These are phyloP conservation scores for Leavenworthia alabamica DNA, from an alignment of 345 rosid genomes.

Conservation along the genomic window DNA sequence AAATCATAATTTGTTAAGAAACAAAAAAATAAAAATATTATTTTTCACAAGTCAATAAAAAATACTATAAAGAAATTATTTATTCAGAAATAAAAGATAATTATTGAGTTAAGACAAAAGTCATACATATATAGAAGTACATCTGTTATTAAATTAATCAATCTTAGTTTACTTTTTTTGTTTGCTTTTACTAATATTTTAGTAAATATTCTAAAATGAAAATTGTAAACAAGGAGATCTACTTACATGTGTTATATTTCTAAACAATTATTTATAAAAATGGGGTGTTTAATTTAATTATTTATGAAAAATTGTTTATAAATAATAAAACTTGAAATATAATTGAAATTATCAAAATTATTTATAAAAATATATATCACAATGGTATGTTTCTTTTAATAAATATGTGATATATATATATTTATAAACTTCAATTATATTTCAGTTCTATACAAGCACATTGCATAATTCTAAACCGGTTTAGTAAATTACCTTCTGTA, in stretches of 20 bases:
- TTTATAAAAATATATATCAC: too few relatives aligned
- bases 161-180: neutral
- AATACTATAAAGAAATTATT: neutral
- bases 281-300: too few relatives aligned
- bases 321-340: too few relatives aligned
- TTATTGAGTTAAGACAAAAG: conserved; percentile 3
- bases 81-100: neutral
- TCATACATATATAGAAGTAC: neutral
- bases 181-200: neutral
- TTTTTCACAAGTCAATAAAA: neutral
- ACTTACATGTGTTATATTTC: neutral
- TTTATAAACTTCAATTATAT: neutral
- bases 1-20: neutral
- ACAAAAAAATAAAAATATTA: too few relatives aligned
- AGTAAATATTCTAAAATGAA: too few relatives aligned
- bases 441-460: neutral
- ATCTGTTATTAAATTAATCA: neutral
- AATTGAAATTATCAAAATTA: too few relatives aligned
- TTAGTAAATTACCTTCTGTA: conserved; percentile 51
- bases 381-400: too few relatives aligned
- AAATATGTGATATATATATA: too few relatives aligned
- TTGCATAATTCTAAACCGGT: neutral
- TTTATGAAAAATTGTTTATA: too few relatives aligned
- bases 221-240: neutral
- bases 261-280: too few relatives aligned